Evolutionary conservation across 805 yeast genomes (phyloP).

Genomic region (Kregervanrija fluxuum): DNA sequence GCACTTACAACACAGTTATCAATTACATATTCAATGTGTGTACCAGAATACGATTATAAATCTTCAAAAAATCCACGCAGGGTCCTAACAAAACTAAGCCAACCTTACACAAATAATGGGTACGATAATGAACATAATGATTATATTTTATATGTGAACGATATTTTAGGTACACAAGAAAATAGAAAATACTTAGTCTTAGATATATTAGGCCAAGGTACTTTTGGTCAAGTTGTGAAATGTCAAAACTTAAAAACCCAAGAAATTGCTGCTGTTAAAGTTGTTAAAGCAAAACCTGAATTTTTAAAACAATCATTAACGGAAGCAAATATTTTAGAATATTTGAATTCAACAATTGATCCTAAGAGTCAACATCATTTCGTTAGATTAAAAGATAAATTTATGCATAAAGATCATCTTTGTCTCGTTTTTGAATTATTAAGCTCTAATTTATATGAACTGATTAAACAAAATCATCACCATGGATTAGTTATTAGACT

Average conservation of each 20-base stretch:
- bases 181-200: constrained; percentile 82
- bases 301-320: constrained; percentile 85
- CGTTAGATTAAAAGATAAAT: constrained; percentile 74
- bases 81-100: constrained; percentile 87
- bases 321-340: constrained; percentile 82
- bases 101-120: constrained; percentile 75
- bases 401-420: constrained; percentile 85
- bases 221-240: constrained; percentile 97
- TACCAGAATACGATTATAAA: constrained; percentile 76
- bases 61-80: constrained; percentile 84
- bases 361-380: constrained; percentile 69
- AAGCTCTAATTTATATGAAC: constrained; percentile 82
- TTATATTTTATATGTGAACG: constrained; percentile 90
- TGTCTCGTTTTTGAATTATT: constrained; percentile 89
- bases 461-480: constrained; percentile 87
- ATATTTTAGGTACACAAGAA: constrained; percentile 79
- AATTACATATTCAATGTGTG: constrained; percentile 77
- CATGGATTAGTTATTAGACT: constrained; percentile 79
- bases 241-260: constrained; percentile 73
- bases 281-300: constrained; percentile 86
- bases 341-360: constrained; percentile 64
- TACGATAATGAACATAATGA: constrained; percentile 84
- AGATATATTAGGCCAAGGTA: constrained; percentile 91
- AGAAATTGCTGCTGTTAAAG: constrained; percentile 89
- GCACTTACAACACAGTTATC: constrained; percentile 75